These are phyloP conservation scores for Arachis stenosperma DNA, from an alignment of 306 rosid genomes.

Conservation along the genomic window DNA sequence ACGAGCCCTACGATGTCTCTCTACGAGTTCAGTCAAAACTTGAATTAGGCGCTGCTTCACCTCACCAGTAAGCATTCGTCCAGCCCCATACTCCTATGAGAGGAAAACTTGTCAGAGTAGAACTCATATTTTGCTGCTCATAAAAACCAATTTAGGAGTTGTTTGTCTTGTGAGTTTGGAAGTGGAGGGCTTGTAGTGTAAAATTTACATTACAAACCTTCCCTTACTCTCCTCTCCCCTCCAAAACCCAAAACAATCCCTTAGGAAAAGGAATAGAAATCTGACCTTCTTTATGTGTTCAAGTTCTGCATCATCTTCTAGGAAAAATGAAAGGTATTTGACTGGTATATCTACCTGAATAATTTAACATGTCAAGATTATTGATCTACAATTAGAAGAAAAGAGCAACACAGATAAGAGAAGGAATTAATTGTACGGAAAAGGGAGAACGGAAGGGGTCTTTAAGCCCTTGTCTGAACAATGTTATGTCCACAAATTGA, in stretches of 20 bases:
- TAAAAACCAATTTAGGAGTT: constrained; percentile 18
- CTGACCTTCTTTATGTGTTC: constrained; percentile 69
- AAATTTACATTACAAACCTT: no score
- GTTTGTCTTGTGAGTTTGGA: no score
- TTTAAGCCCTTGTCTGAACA: constrained; percentile 9
- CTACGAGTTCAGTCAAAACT: constrained; percentile 80
- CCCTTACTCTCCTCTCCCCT: no score
- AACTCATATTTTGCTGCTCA: constrained; percentile 6
- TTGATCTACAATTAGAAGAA: constrained; percentile 25
- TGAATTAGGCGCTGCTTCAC: constrained; percentile 74
- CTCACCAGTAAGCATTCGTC: constrained; percentile 94
- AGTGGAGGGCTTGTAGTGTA: no score
- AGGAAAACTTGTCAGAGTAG: constrained; percentile 23
- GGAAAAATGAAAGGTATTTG: constrained; percentile 82
- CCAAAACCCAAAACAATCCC: no score
- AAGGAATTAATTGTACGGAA: constrained; percentile 16
- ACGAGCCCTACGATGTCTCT: constrained; percentile 83
- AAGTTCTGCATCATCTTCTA: constrained; percentile 82
- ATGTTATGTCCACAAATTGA: constrained; percentile 3
- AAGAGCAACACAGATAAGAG: not conserved
- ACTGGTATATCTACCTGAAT: constrained; percentile 92
- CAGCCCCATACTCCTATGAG: constrained; percentile 80
- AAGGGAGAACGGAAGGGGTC: constrained; percentile 8
- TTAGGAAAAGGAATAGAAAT: constrained; percentile 5
- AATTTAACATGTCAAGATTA: constrained; percentile 14